Evolutionary conservation across 2,329 filamentous ascomycete genomes (phyloP), one percentile per base, ranked within the genome.

Genomic region (Lecanicillium sp.): DNA sequence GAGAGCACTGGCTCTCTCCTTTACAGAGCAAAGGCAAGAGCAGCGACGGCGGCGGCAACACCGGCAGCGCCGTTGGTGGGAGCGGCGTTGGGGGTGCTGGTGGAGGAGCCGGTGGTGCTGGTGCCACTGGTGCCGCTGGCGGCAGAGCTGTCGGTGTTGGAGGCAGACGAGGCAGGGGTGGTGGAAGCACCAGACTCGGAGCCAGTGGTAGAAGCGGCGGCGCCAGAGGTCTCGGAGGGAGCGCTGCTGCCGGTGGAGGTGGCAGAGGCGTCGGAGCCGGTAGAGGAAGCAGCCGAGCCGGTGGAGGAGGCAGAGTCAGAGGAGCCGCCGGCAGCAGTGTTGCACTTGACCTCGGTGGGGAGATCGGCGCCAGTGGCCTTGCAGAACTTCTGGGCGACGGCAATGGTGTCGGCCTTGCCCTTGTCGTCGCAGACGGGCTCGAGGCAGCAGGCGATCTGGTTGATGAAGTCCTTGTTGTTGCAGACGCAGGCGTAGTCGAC

Each of bases 401-500:
- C 45, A 51, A 72, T 62, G 41, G 69, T 66, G 1, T 54, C 51
- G 1, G 58, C 51, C 52, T 67, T 63, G 30, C 65, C 66, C 4
- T 54, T 42, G 9, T 52, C 35, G 53, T 60, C 55, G 59, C 69
- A 72, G 37, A 52, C 54, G 27, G 58, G 56, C 35, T 57, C 56
- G 43, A 72, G 60, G 54, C 69, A 72, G 63, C 69, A 72, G 44
- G 69, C 66, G 40, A 72, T 69, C 52, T 54, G 55, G 52, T 56
- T 52, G 48, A 72, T 60, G 62, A 72, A 71, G 36, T 60, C 47
- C 39, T 55, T 40, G 62, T 70, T 69, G 56, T 55, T 58, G 63
- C 69, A 72, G 56, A 72, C 62, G 58, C 69, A 72, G 45, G 54
- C 57, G 50, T 69, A 58, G 59, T 71, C 66, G 56, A 67, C 54